Conservation (phyloP, 2,329 filamentous ascomycete species). For the Hysterium pulicare region DNA sequence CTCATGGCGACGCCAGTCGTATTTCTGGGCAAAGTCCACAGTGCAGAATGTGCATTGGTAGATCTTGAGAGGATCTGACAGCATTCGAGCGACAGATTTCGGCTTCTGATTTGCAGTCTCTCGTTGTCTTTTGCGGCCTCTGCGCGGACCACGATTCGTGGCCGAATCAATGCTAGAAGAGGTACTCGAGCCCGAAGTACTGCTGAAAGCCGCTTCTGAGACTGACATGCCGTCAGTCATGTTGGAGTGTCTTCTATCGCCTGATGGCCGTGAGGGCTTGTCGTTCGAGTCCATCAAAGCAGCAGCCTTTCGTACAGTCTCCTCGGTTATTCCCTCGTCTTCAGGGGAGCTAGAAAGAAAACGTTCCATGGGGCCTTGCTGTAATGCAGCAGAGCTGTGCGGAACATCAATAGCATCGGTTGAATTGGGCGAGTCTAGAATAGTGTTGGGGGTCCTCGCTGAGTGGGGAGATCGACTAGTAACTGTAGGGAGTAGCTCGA, state of each 20-base stretch:
- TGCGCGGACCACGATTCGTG: constrained; percentile 15
- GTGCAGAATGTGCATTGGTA: constrained; percentile 54
- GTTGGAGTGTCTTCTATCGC: constrained; percentile 3
- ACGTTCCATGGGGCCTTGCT: constrained; percentile 17
- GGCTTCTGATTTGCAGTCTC: constrained; percentile 6
- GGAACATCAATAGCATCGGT: not conserved
- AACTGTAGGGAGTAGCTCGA: no score
- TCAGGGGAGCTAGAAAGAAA: constrained; percentile 22
- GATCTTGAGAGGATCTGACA: constrained; percentile 23
- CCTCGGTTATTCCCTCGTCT: constrained; percentile 19
- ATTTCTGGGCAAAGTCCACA: constrained; percentile 50
- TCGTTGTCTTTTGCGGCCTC: constrained; percentile 21
- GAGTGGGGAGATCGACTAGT: not conserved
- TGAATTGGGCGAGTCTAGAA: no score
- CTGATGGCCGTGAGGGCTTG: not conserved
- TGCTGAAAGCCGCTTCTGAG: constrained; percentile 13
- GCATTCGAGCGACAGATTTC: constrained; percentile 13
- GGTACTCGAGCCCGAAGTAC: constrained; percentile 15
- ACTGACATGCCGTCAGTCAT: constrained; percentile 8
- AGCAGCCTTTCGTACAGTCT: constrained; percentile 12
- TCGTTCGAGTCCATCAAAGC: constrained; percentile 1
- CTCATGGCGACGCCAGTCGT: constrained; percentile 61
- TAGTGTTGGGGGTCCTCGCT: not conserved
- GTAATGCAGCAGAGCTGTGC: not conserved
- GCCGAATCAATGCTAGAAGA: constrained; percentile 20